Evolutionary conservation across 306 rosid genomes (phyloP).

Genomic region (Purshia tridentata): DNA sequence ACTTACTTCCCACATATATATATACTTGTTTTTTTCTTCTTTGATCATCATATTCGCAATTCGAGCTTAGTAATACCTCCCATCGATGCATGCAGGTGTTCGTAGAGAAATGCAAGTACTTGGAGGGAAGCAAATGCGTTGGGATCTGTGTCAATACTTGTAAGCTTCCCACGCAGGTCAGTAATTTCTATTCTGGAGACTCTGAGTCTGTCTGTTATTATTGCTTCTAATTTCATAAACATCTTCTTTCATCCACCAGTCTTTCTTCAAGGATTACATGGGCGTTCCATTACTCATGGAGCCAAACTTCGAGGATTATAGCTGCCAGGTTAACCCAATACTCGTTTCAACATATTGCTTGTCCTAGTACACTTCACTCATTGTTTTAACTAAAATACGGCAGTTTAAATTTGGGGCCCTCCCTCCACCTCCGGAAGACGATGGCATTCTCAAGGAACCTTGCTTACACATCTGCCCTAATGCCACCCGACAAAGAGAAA

Average conservation of each 20-base stretch:
- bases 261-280: conserved; percentile 88
- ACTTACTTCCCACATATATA: conserved; percentile 6
- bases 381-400: conserved; percentile 1
- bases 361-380: background rate
- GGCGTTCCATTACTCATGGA: conserved; percentile 88
- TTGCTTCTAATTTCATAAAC: background rate
- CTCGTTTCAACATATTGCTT: background rate
- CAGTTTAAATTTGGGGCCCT: conserved; percentile 88
- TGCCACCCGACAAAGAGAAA: conserved; percentile 52
- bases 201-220: background rate
- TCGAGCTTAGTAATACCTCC: too few relatives aligned
- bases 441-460: conserved; percentile 60
- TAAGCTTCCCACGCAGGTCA: conserved; percentile 92
- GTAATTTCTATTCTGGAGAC: conserved; percentile 12
- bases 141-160: conserved; percentile 85
- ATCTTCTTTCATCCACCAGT: conserved; percentile 30
- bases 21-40: background rate
- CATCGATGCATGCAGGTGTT: conserved; percentile 60
- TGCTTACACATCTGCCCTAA: conserved; percentile 81
- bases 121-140: conserved; percentile 88
- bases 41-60: too few relatives aligned
- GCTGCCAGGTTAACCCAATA: conserved; percentile 70
- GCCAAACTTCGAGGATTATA: conserved; percentile 78
- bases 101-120: conserved; percentile 88
- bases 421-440: conserved; percentile 72